These are phyloP conservation scores for Xylariaceae sp. DNA, from an alignment of 2,329 filamentous ascomycete species.

Conservation along the genomic window DNA sequence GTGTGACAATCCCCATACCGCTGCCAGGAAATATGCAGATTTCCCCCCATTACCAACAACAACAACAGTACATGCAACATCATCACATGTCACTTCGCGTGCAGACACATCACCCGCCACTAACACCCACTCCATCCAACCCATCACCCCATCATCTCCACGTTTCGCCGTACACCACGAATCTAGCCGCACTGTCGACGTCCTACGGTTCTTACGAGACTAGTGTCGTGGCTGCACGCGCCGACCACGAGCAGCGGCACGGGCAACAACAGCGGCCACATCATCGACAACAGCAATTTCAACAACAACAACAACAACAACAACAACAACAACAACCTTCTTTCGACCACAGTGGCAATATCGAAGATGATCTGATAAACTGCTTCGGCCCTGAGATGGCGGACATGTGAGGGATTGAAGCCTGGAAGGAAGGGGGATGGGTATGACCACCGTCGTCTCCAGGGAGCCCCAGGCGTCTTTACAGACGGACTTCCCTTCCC, in stretches of 20 bases:
- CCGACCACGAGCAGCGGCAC: slow-evolving; percentile 10
- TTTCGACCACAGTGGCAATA: slow-evolving; percentile 6
- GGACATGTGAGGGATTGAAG: slow-evolving; percentile 7
- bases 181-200: slow-evolving; percentile 7
- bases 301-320: slow-evolving; percentile 3
- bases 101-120: slow-evolving; percentile 11
- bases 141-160: slow-evolving; percentile 13
- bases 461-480: no score
- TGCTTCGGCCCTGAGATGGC: slow-evolving; percentile 17
- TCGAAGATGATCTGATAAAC: slow-evolving; percentile 12
- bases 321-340: slow-evolving; percentile 1
- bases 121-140: slow-evolving; percentile 11
- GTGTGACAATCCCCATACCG: slow-evolving; percentile 12
- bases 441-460: background rate
- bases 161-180: slow-evolving; percentile 9
- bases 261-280: slow-evolving; percentile 2
- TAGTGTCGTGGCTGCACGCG: slow-evolving; percentile 5
- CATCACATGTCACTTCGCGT: slow-evolving; percentile 9
- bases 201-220: slow-evolving; percentile 11
- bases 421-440: background rate
- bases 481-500: no score
- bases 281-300: background rate
- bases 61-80: slow-evolving; percentile 15
- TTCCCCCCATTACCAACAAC: slow-evolving; percentile 11
- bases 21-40: slow-evolving; percentile 11